Evolutionary conservation across 345 rosid species (phyloP).

Genomic region (Euphorbia tirucalli): DNA sequence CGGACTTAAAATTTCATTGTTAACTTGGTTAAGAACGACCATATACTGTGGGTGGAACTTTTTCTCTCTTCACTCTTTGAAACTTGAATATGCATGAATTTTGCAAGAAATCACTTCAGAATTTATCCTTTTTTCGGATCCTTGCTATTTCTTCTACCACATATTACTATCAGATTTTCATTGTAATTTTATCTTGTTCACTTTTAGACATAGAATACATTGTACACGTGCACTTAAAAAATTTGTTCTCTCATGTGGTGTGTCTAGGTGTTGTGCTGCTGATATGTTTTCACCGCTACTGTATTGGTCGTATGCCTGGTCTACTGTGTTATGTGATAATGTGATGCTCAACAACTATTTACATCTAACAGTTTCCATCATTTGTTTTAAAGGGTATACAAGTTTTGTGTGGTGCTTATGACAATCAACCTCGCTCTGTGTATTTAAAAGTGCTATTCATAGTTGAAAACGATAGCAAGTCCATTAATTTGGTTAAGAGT

Average conservation of each 20-base stretch:
- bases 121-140: not conserved
- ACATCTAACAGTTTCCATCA: slow-evolving; percentile 5
- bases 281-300: no score
- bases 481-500: slow-evolving; percentile 33
- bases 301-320: not conserved
- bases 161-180: not conserved
- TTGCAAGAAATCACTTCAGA: not conserved
- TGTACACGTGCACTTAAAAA: not conserved
- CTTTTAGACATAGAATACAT: not conserved
- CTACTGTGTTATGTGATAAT: not conserved
- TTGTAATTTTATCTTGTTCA: not conserved
- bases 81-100: not conserved
- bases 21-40: not conserved
- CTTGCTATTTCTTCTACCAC: not conserved
- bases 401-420: slow-evolving; percentile 22
- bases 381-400: slow-evolving; percentile 30
- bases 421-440: slow-evolving; percentile 5
- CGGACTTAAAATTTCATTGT: no score
- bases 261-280: not conserved
- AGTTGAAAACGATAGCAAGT: slow-evolving; percentile 34
- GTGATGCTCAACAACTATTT: not conserved
- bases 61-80: not conserved
- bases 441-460: slow-evolving; percentile 37
- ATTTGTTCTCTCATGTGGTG: not conserved
- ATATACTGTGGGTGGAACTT: not conserved